A percentile compares a stretch with the other conserved stretches of the same genome.
Conservation (phyloP, 2,329 filamentous ascomycete genomes). For the Botrytis cinerea region DNA sequence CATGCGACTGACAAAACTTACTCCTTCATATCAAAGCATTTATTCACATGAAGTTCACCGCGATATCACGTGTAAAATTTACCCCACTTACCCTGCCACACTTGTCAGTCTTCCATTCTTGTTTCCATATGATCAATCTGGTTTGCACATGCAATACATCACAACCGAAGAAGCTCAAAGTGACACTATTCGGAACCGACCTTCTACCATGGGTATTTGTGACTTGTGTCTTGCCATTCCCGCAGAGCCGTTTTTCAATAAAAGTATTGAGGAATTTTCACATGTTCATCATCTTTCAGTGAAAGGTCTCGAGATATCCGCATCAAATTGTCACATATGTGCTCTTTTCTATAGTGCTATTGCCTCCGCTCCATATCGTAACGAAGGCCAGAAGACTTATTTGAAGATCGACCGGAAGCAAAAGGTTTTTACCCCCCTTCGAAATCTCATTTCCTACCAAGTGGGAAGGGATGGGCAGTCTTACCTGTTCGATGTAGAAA, state of each 20-base stretch:
- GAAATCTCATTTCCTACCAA: constrained; percentile 20
- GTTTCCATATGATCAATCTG: neutral
- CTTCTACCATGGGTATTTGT: constrained; percentile 3
- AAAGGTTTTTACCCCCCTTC: neutral
- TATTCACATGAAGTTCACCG: constrained; percentile 2
- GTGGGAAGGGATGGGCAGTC: constrained; percentile 20
- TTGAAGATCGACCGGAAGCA: constrained; percentile 15
- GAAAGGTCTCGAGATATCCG: constrained; percentile 21
- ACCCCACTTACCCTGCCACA: constrained; percentile 7
- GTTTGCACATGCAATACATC: neutral
- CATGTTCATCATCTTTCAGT: constrained; percentile 26
- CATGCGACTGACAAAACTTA: neutral
- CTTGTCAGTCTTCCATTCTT: neutral
- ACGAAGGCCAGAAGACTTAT: constrained; percentile 18
- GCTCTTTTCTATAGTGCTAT: constrained; percentile 20
- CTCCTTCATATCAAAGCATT: neutral
- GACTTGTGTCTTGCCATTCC: constrained; percentile 8
- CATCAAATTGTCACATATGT: constrained; percentile 24
- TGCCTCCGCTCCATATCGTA: neutral
- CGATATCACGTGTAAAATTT: constrained; percentile 7
- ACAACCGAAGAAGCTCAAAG: neutral
- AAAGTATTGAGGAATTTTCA: neutral
- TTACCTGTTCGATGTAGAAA: constrained; percentile 25
- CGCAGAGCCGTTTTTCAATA: constrained; percentile 1
- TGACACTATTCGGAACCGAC: neutral